A percentile compares a stretch with the other conserved stretches of the same genome.
Conservation (phyloP, 1,284 basidiomycete genomes). For the Neotropicomus parvogracilis region DNA sequence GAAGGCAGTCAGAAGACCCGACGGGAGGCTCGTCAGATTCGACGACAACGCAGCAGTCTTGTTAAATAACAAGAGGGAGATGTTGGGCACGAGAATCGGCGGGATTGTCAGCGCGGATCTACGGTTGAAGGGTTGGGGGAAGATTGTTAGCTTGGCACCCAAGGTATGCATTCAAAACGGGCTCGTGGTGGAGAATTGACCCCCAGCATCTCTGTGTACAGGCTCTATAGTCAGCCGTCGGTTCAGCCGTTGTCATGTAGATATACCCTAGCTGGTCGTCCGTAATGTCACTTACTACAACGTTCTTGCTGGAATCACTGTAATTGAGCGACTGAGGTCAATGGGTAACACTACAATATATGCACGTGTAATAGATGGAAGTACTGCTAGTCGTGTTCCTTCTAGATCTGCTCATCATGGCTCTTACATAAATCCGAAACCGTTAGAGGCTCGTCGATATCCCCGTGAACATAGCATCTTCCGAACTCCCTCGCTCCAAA, state of each 20-base stretch:
- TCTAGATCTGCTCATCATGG: too few species aligned
- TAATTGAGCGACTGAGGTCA: too few species aligned
- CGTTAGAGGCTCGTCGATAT: too few species aligned
- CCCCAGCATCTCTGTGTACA: background rate
- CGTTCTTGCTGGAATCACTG: too few species aligned
- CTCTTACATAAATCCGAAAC: too few species aligned
- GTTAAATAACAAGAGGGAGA: constrained; percentile 95
- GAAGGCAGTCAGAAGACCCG: constrained; percentile 79
- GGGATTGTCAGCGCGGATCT: constrained; percentile 92
- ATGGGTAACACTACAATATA: too few species aligned
- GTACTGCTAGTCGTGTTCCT: too few species aligned
- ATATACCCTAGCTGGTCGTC: constrained; percentile 14
- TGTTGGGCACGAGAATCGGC: constrained; percentile 92
- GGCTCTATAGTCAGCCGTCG: constrained; percentile 18
- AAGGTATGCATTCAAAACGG: constrained; percentile 56
- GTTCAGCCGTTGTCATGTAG: constrained; percentile 3
- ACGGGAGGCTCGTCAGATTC: constrained; percentile 85
- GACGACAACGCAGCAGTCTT: constrained; percentile 98
- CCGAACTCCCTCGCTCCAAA: too few species aligned
- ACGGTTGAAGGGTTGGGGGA: constrained; percentile 90
- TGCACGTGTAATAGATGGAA: too few species aligned
- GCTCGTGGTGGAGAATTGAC: background rate
- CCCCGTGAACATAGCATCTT: too few species aligned
- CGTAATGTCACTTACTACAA: constrained; percentile 3
- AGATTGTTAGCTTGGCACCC: constrained; percentile 89